Base-by-base conservation (phyloP, 1,284 basidiomycete species). In the Sanghuangporus baumii region DNA sequence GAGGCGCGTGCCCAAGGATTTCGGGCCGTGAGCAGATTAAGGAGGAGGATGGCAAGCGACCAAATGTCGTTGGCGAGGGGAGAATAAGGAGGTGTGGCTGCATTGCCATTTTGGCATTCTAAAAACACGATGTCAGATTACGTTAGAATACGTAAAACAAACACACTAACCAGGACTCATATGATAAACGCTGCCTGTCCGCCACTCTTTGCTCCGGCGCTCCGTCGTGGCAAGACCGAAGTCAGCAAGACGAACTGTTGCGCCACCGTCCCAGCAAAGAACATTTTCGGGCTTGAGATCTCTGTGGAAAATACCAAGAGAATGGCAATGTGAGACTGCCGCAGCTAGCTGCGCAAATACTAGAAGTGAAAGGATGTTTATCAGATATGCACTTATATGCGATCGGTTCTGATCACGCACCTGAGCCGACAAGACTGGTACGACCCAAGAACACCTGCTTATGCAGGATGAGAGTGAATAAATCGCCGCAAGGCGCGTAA, bases 271-370 rank as follows among this genome's bases (percentile, higher is more conserved):
- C n/a, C 68, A 81, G 70, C 86, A 91, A 37, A 96, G 76, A 55
- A 96, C 89, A 73, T 96, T 95, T 71, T 94, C 93, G 0, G 93
- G 93, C 72, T 95, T 95, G 70, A 96, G 81, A 70, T 95, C 93
- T 36, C 93, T 88, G 76, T 96, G 94, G 71, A 84, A 94, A 68
- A 96, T 86, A 61, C 86, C 85, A 52, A 82, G 77, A 34, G 75
- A 74, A 70, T 93, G 88, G 71, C 82, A 85, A 71, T 88, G 82
- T 55, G 89, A 81, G 43, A 95, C 85, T 0, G 90, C 90, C 65
- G 93, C 90, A 65, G 94, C 78, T 64, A 96, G 85, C 72, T 92
- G 86, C 40, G 89, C 67, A 71, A 91, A 91, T 31, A 86, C 81
- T 37, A 73, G 72, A 31, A 51, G 1, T 31, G 48, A 12, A 51